A percentile compares a stretch with the other conserved stretches of the same genome.
These are phyloP conservation scores for Plantago major DNA, from an alignment of 257 asterid genomes.

Conservation along the genomic window DNA sequence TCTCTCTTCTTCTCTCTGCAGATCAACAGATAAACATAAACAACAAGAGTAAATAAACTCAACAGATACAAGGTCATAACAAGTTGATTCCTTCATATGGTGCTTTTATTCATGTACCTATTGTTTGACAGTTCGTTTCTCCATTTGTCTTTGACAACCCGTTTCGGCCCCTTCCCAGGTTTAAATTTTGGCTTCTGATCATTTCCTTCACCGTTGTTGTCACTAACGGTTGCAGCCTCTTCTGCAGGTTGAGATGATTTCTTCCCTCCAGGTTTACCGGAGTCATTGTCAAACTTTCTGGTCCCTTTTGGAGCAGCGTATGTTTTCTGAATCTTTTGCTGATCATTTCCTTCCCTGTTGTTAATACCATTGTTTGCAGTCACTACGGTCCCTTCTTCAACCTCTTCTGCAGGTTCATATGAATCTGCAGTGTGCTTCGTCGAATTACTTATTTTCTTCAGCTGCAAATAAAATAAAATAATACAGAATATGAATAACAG, in stretches of 20 bases:
- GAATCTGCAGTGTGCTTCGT: constrained; percentile 34
- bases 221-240: constrained; percentile 35
- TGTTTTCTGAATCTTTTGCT: constrained; percentile 27
- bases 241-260: constrained; percentile 22
- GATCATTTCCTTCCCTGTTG: constrained; percentile 23
- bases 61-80: too few relatives aligned
- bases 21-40: constrained; percentile 12
- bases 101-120: constrained; percentile 25
- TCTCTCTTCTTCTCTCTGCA: constrained; percentile 64
- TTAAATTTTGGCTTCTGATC: constrained; percentile 6
- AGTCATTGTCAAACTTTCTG: constrained; percentile 18
- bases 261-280: constrained; percentile 19
- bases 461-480: constrained; percentile 35
- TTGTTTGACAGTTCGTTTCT: constrained; percentile 48
- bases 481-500: constrained; percentile 5
- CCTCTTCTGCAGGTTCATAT: constrained; percentile 44
- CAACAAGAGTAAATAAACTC: too few relatives aligned
- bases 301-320: constrained; percentile 23
- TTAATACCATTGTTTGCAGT: constrained; percentile 19
- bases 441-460: constrained; percentile 71
- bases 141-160: constrained; percentile 41
- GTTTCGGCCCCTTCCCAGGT: constrained; percentile 22
- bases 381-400: constrained; percentile 35
- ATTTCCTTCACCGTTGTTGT: constrained; percentile 20
- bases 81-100: too few relatives aligned